Conservation (phyloP, 163 green algal genomes). For the Chloroidium sp. region DNA sequence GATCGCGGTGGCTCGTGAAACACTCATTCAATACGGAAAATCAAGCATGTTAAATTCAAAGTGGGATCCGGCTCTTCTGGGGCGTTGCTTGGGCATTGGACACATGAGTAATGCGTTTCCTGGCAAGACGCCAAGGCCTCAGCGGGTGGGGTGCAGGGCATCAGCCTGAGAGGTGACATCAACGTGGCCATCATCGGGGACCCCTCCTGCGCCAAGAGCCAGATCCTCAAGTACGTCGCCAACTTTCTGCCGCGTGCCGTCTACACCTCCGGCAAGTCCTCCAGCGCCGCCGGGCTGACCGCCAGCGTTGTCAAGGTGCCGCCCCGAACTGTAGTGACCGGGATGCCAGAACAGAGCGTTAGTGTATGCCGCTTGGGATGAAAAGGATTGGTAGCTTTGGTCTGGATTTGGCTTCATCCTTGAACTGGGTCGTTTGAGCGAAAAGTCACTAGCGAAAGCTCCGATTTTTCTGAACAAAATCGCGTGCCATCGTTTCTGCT, state of each 20-base stretch:
- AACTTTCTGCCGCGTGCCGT: slow-evolving; percentile 89
- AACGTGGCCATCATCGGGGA: slow-evolving; percentile 98
- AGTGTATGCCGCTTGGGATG: too few relatives aligned
- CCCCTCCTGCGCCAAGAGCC: slow-evolving; percentile 89
- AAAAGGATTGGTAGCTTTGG: too few relatives aligned
- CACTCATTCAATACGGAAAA: too few relatives aligned
- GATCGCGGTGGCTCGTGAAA: too few relatives aligned
- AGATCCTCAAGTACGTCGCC: slow-evolving; percentile 97
- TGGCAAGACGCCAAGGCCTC: slow-evolving; percentile 3
- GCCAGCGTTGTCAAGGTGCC: slow-evolving; percentile 84
- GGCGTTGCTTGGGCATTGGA: too few relatives aligned
- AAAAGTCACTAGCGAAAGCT: too few relatives aligned
- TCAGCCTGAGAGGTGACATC: slow-evolving; percentile 94
- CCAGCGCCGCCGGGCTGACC: slow-evolving; percentile 92
- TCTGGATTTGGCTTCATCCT: neutral
- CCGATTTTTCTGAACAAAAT: too few relatives aligned
- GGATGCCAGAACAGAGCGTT: too few relatives aligned
- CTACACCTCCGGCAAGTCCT: slow-evolving; percentile 95
- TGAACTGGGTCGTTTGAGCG: neutral
- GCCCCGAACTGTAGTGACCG: neutral
- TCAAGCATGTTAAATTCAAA: too few relatives aligned
- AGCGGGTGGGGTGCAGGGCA: slow-evolving; percentile 50
- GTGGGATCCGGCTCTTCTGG: too few relatives aligned
- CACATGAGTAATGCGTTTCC: too few relatives aligned
- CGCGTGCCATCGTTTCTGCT: too few relatives aligned